Percentiles rank a stretch among this genome's conserved stretches.
These are phyloP conservation scores for Hamigera avellanea DNA, from an alignment of 495 filamentous ascomycete species.

Conservation along the genomic window DNA sequence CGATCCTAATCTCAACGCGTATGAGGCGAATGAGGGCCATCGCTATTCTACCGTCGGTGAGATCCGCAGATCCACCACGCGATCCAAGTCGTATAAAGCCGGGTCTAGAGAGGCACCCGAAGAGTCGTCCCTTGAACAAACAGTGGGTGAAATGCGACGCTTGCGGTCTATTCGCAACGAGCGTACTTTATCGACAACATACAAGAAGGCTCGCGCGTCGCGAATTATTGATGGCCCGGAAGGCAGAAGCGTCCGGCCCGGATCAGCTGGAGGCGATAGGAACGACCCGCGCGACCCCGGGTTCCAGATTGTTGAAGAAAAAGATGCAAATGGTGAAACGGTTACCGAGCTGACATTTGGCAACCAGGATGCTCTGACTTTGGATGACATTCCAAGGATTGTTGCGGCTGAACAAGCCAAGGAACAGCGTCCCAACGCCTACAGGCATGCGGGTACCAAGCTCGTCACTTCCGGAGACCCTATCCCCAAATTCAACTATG, in stretches of 20 bases:
- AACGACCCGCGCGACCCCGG: slow-evolving; percentile 43
- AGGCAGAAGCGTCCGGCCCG: slow-evolving; percentile 61
- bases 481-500: slow-evolving; percentile 57
- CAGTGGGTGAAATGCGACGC: slow-evolving; percentile 86
- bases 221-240: slow-evolving; percentile 89
- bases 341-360: slow-evolving; percentile 70
- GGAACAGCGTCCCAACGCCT: slow-evolving; percentile 80
- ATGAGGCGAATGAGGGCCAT: slow-evolving; percentile 56
- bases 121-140: slow-evolving; percentile 82
- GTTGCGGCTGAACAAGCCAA: slow-evolving; percentile 91
- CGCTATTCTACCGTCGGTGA: slow-evolving; percentile 28
- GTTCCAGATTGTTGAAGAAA: slow-evolving; percentile 81
- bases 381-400: slow-evolving; percentile 97
- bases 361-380: slow-evolving; percentile 78
- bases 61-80: slow-evolving; percentile 48
- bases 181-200: slow-evolving; percentile 81
- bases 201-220: slow-evolving; percentile 80
- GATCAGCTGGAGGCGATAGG: slow-evolving; percentile 62
- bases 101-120: slow-evolving; percentile 43
- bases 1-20: slow-evolving; percentile 57
- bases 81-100: slow-evolving; percentile 64
- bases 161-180: slow-evolving; percentile 88
- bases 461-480: slow-evolving; percentile 50
- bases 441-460: slow-evolving; percentile 62
- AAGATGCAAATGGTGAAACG: slow-evolving; percentile 60